A percentile compares a stretch with the other conserved stretches of the same genome.
Conservation (phyloP, 2,329 filamentous ascomycete species). For the Arthrobotrys pseudoclavata region DNA sequence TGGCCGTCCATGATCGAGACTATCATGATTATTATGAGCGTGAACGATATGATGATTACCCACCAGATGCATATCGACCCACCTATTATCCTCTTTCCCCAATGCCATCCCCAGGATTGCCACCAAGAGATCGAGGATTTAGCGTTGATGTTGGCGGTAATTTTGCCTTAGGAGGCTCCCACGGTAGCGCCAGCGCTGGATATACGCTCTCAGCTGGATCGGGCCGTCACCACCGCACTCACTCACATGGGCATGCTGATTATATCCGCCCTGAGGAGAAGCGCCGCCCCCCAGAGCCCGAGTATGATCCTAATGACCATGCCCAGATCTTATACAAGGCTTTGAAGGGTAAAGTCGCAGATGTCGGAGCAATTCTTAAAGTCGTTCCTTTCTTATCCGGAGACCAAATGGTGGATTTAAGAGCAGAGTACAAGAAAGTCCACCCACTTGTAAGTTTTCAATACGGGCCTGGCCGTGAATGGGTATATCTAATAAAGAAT, state of each 20-base stretch:
- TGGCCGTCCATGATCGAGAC: slow-evolving; percentile 37
- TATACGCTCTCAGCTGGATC: slow-evolving; percentile 26
- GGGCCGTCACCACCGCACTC: slow-evolving; percentile 27
- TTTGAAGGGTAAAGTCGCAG: slow-evolving; percentile 67
- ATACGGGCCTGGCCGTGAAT: slow-evolving; percentile 70
- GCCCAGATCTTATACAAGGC: slow-evolving; percentile 56
- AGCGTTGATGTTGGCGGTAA: slow-evolving; percentile 46
- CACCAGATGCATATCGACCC: slow-evolving; percentile 46
- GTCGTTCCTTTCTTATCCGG: slow-evolving; percentile 87
- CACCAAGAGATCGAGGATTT: slow-evolving; percentile 51
- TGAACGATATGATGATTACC: slow-evolving; percentile 44
- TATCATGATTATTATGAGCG: slow-evolving; percentile 20
- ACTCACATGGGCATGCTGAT: slow-evolving; percentile 19
- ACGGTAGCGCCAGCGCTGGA: slow-evolving; percentile 27
- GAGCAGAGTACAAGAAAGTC: slow-evolving; percentile 89
- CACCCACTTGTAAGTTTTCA: slow-evolving; percentile 70
- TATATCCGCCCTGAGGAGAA: slow-evolving; percentile 50
- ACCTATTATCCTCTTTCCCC: slow-evolving; percentile 51
- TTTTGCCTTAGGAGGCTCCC: slow-evolving; percentile 44
- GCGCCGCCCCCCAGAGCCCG: slow-evolving; percentile 31
- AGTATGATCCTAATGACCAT: slow-evolving; percentile 52
- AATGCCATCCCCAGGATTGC: slow-evolving; percentile 48
- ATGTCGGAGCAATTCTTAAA: slow-evolving; percentile 80
- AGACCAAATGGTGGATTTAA: slow-evolving; percentile 87
- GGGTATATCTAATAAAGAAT: slow-evolving; percentile 1